These are phyloP conservation scores for Nephromyces sp. DNA, from an alignment of 169 alveolate species.

Conservation along the genomic window DNA sequence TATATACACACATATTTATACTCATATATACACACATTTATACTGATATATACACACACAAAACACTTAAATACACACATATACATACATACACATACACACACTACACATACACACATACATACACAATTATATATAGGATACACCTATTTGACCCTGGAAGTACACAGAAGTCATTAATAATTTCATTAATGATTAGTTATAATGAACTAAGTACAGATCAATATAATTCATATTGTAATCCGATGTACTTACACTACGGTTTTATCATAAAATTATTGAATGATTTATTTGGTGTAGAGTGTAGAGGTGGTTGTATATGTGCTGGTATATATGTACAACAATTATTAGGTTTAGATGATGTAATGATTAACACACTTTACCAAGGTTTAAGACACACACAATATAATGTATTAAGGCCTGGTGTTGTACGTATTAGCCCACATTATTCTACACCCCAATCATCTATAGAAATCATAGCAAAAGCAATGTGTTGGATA, in stretches of 20 bases:
- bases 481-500: slow-evolving; percentile 56
- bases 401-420: slow-evolving; percentile 76
- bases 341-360: slow-evolving; percentile 3
- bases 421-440: slow-evolving; percentile 82
- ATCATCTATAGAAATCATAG: slow-evolving; percentile 54
- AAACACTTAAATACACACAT: background rate
- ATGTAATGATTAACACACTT: background rate
- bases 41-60: background rate
- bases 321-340: slow-evolving; percentile 88
- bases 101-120: too few relatives aligned
- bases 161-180: too few relatives aligned
- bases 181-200: too few relatives aligned
- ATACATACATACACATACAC: background rate
- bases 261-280: slow-evolving; percentile 75
- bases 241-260: slow-evolving; percentile 70
- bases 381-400: slow-evolving; percentile 36
- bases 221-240: too few relatives aligned
- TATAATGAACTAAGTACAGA: too few relatives aligned
- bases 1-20: too few relatives aligned
- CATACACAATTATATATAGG: too few relatives aligned
- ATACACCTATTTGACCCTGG: too few relatives aligned
- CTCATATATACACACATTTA: too few relatives aligned
- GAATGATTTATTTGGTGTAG: slow-evolving; percentile 85
- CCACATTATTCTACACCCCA: slow-evolving; percentile 69
- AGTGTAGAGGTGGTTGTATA: slow-evolving; percentile 83